phyloP scores from a whole-genome alignment of 2,329 filamentous ascomycete genomes.

The Acephala macrosclerotiorum region DNA sequence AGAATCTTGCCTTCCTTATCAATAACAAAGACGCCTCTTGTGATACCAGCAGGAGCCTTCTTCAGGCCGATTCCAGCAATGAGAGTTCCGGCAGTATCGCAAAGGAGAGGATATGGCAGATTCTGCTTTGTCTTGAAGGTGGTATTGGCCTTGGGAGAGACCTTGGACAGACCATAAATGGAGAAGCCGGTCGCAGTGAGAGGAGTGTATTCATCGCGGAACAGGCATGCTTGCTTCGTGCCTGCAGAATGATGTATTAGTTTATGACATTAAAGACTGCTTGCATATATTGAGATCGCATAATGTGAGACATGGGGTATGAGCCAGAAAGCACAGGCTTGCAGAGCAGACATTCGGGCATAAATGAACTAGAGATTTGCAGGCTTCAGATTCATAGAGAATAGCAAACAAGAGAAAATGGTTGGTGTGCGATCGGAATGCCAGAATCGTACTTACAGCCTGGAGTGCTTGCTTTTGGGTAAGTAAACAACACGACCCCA shows the following conservation, averaged over 20 bases:
- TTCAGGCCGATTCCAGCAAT: slow-evolving; percentile 90
- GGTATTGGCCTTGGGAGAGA: slow-evolving; percentile 90
- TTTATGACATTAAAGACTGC: background rate
- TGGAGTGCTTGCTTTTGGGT: slow-evolving; percentile 92
- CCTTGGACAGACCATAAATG: slow-evolving; percentile 89
- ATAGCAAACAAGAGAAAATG: background rate
- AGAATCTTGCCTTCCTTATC: slow-evolving; percentile 84
- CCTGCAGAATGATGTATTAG: slow-evolving; percentile 58
- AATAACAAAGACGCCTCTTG: slow-evolving; percentile 87
- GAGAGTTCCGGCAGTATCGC: slow-evolving; percentile 76
- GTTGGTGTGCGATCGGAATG: background rate
- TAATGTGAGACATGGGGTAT: background rate
- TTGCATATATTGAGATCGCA: background rate
- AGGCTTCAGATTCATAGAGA: background rate
- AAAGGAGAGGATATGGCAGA: slow-evolving; percentile 86
- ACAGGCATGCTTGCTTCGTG: slow-evolving; percentile 91
- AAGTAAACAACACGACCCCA: slow-evolving; percentile 93
- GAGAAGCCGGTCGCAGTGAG: slow-evolving; percentile 81
- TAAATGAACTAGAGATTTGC: background rate
- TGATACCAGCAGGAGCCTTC: slow-evolving; percentile 81
- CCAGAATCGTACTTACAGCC: slow-evolving; percentile 73
- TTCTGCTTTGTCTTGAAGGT: slow-evolving; percentile 92
- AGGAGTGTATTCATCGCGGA: slow-evolving; percentile 83
- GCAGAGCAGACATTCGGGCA: background rate
- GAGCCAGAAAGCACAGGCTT: background rate